Conservation (phyloP, 345 rosid genomes). For the Gossypium thurberi region DNA sequence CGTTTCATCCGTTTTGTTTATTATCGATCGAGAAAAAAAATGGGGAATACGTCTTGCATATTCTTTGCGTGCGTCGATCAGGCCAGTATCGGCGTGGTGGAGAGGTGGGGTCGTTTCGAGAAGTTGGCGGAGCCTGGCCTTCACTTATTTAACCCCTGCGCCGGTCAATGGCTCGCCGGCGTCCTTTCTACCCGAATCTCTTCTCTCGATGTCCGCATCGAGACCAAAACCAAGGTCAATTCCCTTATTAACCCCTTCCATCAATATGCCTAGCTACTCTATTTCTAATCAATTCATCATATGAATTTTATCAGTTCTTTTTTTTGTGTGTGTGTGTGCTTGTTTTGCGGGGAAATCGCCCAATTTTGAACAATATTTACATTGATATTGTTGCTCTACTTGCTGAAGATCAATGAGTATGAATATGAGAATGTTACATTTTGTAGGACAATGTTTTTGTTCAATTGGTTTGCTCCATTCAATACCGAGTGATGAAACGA, state of each 20-base stretch:
- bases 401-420: neutral
- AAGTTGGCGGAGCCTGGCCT: slow-evolving; percentile 79
- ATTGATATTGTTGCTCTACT: neutral
- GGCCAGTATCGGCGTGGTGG: slow-evolving; percentile 76
- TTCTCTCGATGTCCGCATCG: slow-evolving; percentile 89
- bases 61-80: slow-evolving; percentile 70
- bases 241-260: neutral
- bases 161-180: slow-evolving; percentile 79
- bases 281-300: neutral
- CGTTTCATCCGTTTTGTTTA: neutral
- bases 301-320: no score
- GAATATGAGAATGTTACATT: neutral
- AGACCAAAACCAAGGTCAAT: slow-evolving; percentile 89
- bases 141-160: slow-evolving; percentile 61
- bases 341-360: neutral
- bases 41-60: slow-evolving; percentile 58
- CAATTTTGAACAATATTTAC: neutral
- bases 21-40: slow-evolving; percentile 9
- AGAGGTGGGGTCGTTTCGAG: slow-evolving; percentile 95
- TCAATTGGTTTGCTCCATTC: slow-evolving; percentile 91
- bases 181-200: slow-evolving; percentile 78
- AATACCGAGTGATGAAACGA: slow-evolving; percentile 60
- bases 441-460: slow-evolving; percentile 93
- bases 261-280: neutral
- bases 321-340: neutral